Base-by-base conservation (phyloP, 2,329 filamentous ascomycete genomes). In the Berkeleyomyces basicola region DNA sequence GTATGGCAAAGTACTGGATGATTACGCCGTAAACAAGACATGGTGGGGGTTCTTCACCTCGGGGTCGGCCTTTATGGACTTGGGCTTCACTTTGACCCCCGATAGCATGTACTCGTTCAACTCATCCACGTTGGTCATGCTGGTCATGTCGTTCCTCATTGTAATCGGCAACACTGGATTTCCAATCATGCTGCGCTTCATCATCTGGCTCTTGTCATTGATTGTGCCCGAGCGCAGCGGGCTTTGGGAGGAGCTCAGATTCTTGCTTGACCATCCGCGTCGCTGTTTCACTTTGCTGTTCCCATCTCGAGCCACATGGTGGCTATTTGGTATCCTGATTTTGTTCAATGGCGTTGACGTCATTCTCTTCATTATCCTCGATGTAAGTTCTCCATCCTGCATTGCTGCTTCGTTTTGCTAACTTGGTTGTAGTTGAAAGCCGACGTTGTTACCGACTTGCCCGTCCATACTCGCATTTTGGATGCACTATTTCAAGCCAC, bases 21-120 rank as follows among this genome's bases (percentile, higher is more conserved):
- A 71, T 0, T 78, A 76, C 59, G 83, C 83, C 7, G 75, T 88
- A 67, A 84, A 79, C 63, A 82, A 82, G 47, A 80, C 82, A 0
- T 99, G 93, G 93, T 99, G 93, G 87, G 90, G 83, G 0, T 83
- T 99, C 67, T 99, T 92, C 74, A 96, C 89, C 0, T 76, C 90
- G 11, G 89, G 84, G 58, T 93, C 90, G 47, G 82, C 90, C 62
- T 96, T 99, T 73, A 96, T 92, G 74, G 92, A 99, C 75, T 75
- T 97, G n/a, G 93, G 93, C 9, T 92, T 90, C 68, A 92, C 91
- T 1, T 76, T 99, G 67, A 97, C 90, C 0, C 87, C 91, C 0
- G 88, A 97, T 74, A 96, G 90, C 67, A 96, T 99, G 90, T 80
- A 84, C 49, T 92, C 89, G 0, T 97, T 97, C 72, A 84, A 89